Percentiles rank a stretch among this genome's conserved stretches.
Evolutionary conservation across 2,329 filamentous ascomycete species (phyloP).

Genomic region (Aspergillus amoenus): DNA sequence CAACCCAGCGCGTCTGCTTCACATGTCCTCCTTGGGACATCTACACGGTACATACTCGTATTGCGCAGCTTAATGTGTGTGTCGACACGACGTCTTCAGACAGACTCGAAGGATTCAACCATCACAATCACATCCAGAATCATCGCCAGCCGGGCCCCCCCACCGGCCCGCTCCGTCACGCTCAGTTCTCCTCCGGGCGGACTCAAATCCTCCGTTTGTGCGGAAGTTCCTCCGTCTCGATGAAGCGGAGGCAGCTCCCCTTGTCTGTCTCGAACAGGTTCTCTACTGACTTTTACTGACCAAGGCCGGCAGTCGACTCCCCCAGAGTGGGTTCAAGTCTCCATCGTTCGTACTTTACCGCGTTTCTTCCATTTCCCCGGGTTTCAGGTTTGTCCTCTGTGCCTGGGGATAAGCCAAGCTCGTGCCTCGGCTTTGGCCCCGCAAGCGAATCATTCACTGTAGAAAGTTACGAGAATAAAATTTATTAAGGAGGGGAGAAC

Average conservation of each 20-base stretch:
- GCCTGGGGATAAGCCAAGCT: too few species aligned
- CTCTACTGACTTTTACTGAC: neutral
- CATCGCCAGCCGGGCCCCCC: too few species aligned
- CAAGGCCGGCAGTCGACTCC: neutral
- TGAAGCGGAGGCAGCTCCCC: neutral
- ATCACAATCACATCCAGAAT: too few species aligned
- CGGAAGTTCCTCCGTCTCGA: conserved; percentile 2
- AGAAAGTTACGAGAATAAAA: too few species aligned
- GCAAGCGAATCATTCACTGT: neutral
- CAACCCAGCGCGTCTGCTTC: neutral
- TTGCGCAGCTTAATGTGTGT: too few species aligned
- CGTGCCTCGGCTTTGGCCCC: neutral
- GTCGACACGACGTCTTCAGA: too few species aligned
- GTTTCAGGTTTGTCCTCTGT: neutral
- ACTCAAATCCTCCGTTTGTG: neutral
- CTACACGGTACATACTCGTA: neutral
- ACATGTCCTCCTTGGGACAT: neutral
- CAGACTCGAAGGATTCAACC: too few species aligned
- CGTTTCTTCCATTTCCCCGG: neutral
- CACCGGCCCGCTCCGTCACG: conserved; percentile 4
- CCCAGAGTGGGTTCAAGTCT: neutral
- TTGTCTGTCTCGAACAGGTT: neutral
- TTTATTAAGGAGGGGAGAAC: too few species aligned
- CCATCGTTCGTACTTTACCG: neutral
- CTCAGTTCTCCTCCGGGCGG: neutral